Conservation (phyloP, 2,329 filamentous ascomycete species). For the Akanthomyces uredinophilus region DNA sequence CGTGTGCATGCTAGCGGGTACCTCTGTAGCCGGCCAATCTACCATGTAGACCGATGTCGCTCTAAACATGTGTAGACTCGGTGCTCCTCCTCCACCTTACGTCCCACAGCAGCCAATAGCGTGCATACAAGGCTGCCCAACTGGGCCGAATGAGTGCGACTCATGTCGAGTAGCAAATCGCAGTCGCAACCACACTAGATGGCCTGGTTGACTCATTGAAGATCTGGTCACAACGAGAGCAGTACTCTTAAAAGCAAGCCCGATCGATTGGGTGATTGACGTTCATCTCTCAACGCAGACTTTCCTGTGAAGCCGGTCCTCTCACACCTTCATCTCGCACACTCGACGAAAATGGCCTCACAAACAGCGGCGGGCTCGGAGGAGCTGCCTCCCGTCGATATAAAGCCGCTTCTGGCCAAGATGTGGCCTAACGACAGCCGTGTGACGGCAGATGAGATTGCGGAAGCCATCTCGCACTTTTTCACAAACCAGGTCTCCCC, state of each 20-base stretch:
- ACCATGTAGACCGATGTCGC: background rate
- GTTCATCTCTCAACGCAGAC: background rate
- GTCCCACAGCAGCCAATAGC: background rate
- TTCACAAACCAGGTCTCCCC: slow-evolving; percentile 88
- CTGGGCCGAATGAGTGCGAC: background rate
- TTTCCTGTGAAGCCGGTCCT: background rate
- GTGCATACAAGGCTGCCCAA: background rate
- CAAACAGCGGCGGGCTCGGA: slow-evolving; percentile 24
- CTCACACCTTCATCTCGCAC: background rate
- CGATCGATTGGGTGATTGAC: background rate
- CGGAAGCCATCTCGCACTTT: slow-evolving; percentile 82
- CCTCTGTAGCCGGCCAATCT: background rate
- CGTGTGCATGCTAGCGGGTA: background rate
- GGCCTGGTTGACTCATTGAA: background rate
- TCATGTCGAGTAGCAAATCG: background rate
- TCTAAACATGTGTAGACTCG: background rate
- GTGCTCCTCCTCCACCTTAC: background rate
- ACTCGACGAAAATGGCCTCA: slow-evolving; percentile 26
- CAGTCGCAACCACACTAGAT: background rate
- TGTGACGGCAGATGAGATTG: slow-evolving; percentile 75
- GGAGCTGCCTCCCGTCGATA: slow-evolving; percentile 41
- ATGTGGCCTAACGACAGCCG: slow-evolving; percentile 57
- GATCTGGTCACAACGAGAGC: background rate
- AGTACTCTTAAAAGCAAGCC: background rate
- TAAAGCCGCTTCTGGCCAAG: slow-evolving; percentile 68